These are phyloP conservation scores for Cylindrotheca closterium DNA, from an alignment of 108 stramenopile genomes.

Conservation along the genomic window DNA sequence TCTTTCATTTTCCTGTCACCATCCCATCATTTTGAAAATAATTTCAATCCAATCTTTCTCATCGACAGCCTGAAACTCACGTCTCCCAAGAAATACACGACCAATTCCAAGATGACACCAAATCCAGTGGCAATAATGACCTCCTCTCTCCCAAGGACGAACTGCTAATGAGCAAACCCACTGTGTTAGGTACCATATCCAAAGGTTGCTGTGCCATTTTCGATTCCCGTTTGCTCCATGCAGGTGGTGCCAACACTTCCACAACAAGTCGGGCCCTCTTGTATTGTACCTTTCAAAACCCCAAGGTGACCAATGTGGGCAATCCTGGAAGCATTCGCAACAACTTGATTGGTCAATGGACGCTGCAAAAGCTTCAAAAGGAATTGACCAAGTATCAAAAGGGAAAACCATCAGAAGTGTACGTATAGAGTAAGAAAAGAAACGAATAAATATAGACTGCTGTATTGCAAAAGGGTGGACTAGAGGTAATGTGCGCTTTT, in stretches of 20 bases:
- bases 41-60: too few species aligned
- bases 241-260: slow-evolving; percentile 70
- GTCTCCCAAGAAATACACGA: slow-evolving; percentile 46
- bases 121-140: not conserved
- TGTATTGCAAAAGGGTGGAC: too few species aligned
- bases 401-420: slow-evolving; percentile 10
- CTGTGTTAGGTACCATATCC: slow-evolving; percentile 61
- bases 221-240: slow-evolving; percentile 76
- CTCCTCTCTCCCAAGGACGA: slow-evolving; percentile 57
- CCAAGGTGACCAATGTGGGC: slow-evolving; percentile 57
- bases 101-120: slow-evolving; percentile 44
- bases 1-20: too few species aligned
- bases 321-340: slow-evolving; percentile 76
- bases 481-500: too few species aligned
- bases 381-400: slow-evolving; percentile 22
- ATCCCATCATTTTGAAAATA: too few species aligned
- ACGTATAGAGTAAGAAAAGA: too few species aligned
- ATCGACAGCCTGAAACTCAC: slow-evolving; percentile 70
- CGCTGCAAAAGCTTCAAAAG: slow-evolving; percentile 20
- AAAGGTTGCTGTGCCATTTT: slow-evolving; percentile 79
- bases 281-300: slow-evolving; percentile 74
- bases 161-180: slow-evolving; percentile 43
- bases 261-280: slow-evolving; percentile 58
- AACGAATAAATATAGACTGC: too few species aligned
- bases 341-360: slow-evolving; percentile 34